Evolutionary conservation across 306 rosid genomes (phyloP).

Genomic region (Ammopiptanthus mongolicus): DNA sequence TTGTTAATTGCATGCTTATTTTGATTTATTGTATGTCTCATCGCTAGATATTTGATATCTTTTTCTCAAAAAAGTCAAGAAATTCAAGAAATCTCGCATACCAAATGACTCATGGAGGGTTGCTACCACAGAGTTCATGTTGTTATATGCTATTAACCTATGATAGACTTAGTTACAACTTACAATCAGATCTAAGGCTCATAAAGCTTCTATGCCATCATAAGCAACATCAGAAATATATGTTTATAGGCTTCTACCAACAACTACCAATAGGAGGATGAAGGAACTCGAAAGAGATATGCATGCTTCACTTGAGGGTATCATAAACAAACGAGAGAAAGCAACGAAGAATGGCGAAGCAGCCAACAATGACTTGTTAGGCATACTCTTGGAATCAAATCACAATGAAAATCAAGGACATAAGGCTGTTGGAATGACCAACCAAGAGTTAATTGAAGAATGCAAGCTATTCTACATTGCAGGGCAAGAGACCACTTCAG

Average conservation of each 20-base stretch:
- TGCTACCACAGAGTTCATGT: not conserved
- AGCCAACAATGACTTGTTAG: constrained; percentile 23
- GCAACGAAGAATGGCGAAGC: constrained; percentile 11
- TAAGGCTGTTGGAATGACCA: constrained; percentile 36
- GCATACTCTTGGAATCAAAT: constrained; percentile 40
- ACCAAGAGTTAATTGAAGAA: constrained; percentile 40
- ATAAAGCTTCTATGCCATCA: not conserved
- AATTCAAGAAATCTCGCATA: not conserved
- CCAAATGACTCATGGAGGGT: not conserved
- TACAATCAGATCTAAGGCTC: not conserved
- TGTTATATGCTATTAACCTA: not conserved
- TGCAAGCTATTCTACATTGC: constrained; percentile 44
- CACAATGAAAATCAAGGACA: constrained; percentile 15
- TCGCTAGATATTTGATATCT: not conserved
- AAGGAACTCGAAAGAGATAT: constrained; percentile 21
- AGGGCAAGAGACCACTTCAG: constrained; percentile 52
- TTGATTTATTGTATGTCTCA: not conserved
- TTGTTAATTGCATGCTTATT: not conserved
- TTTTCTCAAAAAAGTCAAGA: not conserved
- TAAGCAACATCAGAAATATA: not conserved
- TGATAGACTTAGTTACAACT: not conserved
- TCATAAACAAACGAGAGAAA: constrained; percentile 28
- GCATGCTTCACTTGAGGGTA: not conserved
- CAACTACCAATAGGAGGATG: constrained; percentile 25
- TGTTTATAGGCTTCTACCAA: constrained; percentile 31